Conservation (phyloP, 805 yeast species). For the Candida anglica region DNA sequence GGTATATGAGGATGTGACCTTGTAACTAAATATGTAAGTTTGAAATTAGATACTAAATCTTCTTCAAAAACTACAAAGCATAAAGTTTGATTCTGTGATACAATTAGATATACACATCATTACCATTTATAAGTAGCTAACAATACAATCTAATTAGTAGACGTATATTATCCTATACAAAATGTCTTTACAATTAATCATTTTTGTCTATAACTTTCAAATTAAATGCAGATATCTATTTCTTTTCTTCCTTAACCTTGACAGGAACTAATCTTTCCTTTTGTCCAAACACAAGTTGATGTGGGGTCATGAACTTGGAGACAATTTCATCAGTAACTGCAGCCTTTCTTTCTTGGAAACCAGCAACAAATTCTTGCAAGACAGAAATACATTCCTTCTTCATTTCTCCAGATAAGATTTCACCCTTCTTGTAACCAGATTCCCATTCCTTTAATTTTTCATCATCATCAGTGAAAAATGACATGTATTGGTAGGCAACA, state of each 20-base stretch:
- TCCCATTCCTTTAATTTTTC: constrained; percentile 61
- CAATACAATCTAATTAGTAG: too few relatives aligned
- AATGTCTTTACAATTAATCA: too few relatives aligned
- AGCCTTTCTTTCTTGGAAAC: constrained; percentile 77
- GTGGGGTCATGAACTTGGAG: constrained; percentile 77
- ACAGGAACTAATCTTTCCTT: constrained; percentile 71
- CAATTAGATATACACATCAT: too few relatives aligned
- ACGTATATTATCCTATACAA: too few relatives aligned
- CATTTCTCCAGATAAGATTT: constrained; percentile 87
- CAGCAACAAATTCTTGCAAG: constrained; percentile 73
- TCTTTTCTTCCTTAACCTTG: constrained; percentile 47
- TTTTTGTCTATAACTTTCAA: too few relatives aligned
- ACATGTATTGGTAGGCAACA: constrained; percentile 88
- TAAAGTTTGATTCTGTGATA: too few relatives aligned
- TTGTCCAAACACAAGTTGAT: constrained; percentile 70
- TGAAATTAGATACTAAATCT: too few relatives aligned
- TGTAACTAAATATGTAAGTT: too few relatives aligned
- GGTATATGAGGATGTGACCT: too few relatives aligned
- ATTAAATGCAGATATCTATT: too few relatives aligned
- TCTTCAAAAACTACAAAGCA: too few relatives aligned
- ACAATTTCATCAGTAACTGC: constrained; percentile 58
- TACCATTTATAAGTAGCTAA: too few relatives aligned
- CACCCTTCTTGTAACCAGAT: constrained; percentile 71
- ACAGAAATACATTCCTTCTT: constrained; percentile 80
- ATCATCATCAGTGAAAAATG: constrained; percentile 89